phyloP scores from a whole-genome alignment of 2,329 filamentous ascomycete genomes.

The Beauveria sp. region DNA sequence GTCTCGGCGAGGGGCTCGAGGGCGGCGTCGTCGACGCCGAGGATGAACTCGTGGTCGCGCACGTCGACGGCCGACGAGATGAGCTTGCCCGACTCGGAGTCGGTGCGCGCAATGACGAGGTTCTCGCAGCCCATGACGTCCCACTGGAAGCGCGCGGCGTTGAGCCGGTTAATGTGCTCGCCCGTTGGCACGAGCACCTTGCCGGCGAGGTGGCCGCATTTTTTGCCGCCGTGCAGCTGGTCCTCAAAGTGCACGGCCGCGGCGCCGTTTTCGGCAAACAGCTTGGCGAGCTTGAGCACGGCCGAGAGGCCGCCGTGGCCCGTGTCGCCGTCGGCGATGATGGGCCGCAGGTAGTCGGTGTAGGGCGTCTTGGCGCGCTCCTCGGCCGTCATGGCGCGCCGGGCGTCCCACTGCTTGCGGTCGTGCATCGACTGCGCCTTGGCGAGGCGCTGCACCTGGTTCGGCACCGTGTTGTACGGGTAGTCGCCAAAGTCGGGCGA shows the following conservation, averaged over 20 bases:
- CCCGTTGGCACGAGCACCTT: slow-evolving; percentile 91
- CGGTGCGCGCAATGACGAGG: slow-evolving; percentile 87
- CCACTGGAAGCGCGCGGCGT: slow-evolving; percentile 93
- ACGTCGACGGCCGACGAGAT: slow-evolving; percentile 87
- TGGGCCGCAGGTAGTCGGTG: slow-evolving; percentile 85
- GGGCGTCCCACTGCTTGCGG: slow-evolving; percentile 83
- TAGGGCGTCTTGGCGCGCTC: slow-evolving; percentile 73
- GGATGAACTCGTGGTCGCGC: slow-evolving; percentile 94
- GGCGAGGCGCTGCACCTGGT: slow-evolving; percentile 91
- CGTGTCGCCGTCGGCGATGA: slow-evolving; percentile 93
- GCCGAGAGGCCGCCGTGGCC: slow-evolving; percentile 89
- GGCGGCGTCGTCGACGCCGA: slow-evolving; percentile 70
- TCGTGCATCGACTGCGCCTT: slow-evolving; percentile 98
- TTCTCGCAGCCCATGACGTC: slow-evolving; percentile 97
- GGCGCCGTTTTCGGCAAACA: slow-evolving; percentile 95
- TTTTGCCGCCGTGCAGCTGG: slow-evolving; percentile 95
- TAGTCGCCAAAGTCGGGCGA: slow-evolving; percentile 98
- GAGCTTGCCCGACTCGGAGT: slow-evolving; percentile 88
- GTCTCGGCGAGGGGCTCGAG: slow-evolving; percentile 78
- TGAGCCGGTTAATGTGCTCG: slow-evolving; percentile 92
- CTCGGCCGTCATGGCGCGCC: slow-evolving; percentile 68
- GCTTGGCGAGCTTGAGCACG: slow-evolving; percentile 91
- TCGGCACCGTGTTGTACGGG: slow-evolving; percentile 97
- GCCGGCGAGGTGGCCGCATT: slow-evolving; percentile 92
- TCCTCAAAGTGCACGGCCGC: slow-evolving; percentile 97